Evolutionary conservation across 805 yeast genomes (phyloP), one percentile per base, ranked within the genome.

Genomic region (Monosporozyma servazzii): DNA sequence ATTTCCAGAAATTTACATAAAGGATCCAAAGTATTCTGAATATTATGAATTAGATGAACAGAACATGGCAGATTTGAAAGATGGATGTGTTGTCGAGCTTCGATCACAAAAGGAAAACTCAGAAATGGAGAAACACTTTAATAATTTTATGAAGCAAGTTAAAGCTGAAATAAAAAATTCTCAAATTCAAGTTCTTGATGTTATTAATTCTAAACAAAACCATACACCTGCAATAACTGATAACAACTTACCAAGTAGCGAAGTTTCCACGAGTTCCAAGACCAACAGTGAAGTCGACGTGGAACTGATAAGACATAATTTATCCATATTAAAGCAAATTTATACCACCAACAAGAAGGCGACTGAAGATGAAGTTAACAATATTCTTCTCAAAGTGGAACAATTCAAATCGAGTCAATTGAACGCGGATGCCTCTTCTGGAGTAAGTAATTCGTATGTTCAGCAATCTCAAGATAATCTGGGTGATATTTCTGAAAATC

Each of bases 31-130:
- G 2, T 72, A 76, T 31, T 78, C 77, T 0, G 75, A 89, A 1
- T 75, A 84, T 1, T 93, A 86, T 62, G 96, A 91, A 64, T 68
- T 91, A 21, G 97, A 90, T 54, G 90, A 88, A 41, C 72, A 72
- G 17, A 66, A 75, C 25, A 62, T 88, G n/a, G 58, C 57, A 0
- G 90, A 85, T 41, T 72, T 91, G 1, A 64, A 67, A 46, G 74
- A 75, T 2, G 89, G 88, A 0, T 72, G 80, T 2, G 67, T 88
- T 2, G 63, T 91, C 8, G 82, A 82, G 53, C 73, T 77, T 25
- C 74, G 63, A 45, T 53, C 55, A 11, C 53, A 51, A 20, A n/a
- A 29, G 40, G 43, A 42, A 17, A 15, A n/a, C 18, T 13, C n/a
- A 11, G 23, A n/a, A 3, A 30, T 44, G 9, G 48, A 49, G 5